phyloP scores from a whole-genome alignment of 108 stramenopile genomes.

The Hondaea fermentalgiana region DNA sequence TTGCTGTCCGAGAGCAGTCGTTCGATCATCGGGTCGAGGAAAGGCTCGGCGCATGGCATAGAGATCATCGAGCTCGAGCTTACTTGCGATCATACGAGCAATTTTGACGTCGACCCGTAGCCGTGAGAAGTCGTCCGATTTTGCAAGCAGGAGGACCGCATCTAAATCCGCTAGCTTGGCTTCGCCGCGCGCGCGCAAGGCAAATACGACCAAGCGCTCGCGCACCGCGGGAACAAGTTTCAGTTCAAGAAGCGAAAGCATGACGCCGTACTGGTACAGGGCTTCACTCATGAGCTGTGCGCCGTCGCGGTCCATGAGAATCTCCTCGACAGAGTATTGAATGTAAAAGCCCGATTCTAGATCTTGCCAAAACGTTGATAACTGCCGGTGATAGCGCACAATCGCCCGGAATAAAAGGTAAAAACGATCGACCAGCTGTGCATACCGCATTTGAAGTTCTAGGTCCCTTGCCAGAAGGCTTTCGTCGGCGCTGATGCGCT shows the following conservation, averaged over 20 bases:
- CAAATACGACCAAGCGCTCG: constrained; percentile 53
- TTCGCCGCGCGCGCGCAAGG: constrained; percentile 36
- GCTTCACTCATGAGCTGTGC: constrained; percentile 57
- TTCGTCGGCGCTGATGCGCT: constrained; percentile 10
- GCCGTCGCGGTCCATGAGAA: constrained; percentile 49
- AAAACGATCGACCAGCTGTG: constrained; percentile 32
- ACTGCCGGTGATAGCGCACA: constrained; percentile 38
- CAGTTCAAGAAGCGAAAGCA: constrained; percentile 50
- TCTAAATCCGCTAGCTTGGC: constrained; percentile 39
- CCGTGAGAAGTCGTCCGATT: constrained; percentile 34
- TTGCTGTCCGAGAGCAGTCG: constrained; percentile 51
- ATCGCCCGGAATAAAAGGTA: constrained; percentile 44
- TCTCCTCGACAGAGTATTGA: constrained; percentile 50
- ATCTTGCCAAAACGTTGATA: constrained; percentile 41
- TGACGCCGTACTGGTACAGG: constrained; percentile 49
- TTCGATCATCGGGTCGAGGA: constrained; percentile 52
- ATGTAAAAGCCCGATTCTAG: constrained; percentile 51
- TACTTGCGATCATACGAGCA: constrained; percentile 22
- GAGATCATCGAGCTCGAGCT: constrained; percentile 53
- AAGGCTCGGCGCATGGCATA: constrained; percentile 45
- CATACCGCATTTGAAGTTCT: constrained; percentile 45
- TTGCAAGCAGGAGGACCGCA: constrained; percentile 31
- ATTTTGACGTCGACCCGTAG: constrained; percentile 22
- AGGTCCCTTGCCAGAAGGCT: constrained; percentile 41
- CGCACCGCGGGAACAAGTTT: constrained; percentile 44